Conservation (phyloP, 192 early-diverging fungal genomes). For the Irineochytrium annulatum region DNA sequence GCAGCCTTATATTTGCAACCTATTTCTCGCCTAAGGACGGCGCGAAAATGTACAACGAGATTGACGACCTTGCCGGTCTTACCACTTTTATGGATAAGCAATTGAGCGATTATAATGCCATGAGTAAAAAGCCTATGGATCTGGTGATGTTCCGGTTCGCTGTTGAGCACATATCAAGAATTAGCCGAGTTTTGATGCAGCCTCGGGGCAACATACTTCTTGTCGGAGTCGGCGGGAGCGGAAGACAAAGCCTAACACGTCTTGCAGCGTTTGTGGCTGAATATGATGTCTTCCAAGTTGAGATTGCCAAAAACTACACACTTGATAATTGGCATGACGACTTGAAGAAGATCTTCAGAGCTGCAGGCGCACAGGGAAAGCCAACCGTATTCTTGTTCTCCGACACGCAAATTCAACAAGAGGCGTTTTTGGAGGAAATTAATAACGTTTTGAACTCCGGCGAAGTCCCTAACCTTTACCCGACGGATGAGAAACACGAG, state of each 20-base stretch:
- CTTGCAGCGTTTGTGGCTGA: slow-evolving; percentile 57
- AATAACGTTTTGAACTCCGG: slow-evolving; percentile 61
- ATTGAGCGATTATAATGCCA: slow-evolving; percentile 50
- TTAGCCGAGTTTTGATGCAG: slow-evolving; percentile 51
- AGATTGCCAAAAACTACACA: slow-evolving; percentile 57
- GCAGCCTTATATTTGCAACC: slow-evolving; percentile 56
- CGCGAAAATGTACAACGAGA: slow-evolving; percentile 49
- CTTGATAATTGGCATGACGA: slow-evolving; percentile 57
- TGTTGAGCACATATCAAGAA: slow-evolving; percentile 54
- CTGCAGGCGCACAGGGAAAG: slow-evolving; percentile 48
- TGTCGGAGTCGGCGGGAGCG: slow-evolving; percentile 59
- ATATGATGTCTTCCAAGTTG: slow-evolving; percentile 56
- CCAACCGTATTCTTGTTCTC: slow-evolving; percentile 57
- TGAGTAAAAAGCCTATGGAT: slow-evolving; percentile 63
- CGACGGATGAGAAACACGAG: slow-evolving; percentile 56
- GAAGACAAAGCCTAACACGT: slow-evolving; percentile 54
- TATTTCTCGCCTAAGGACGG: slow-evolving; percentile 49
- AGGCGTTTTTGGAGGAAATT: slow-evolving; percentile 59
- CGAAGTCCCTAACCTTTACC: slow-evolving; percentile 57
- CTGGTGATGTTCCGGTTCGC: slow-evolving; percentile 60
- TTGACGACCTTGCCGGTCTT: slow-evolving; percentile 41
- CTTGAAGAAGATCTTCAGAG: slow-evolving; percentile 51
- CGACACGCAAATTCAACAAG: slow-evolving; percentile 61
- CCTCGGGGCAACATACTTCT: slow-evolving; percentile 57
- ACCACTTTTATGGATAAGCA: slow-evolving; percentile 50